Conservation (phyloP, 495 filamentous ascomycete species). For the Saxispiralis lemnorum region DNA sequence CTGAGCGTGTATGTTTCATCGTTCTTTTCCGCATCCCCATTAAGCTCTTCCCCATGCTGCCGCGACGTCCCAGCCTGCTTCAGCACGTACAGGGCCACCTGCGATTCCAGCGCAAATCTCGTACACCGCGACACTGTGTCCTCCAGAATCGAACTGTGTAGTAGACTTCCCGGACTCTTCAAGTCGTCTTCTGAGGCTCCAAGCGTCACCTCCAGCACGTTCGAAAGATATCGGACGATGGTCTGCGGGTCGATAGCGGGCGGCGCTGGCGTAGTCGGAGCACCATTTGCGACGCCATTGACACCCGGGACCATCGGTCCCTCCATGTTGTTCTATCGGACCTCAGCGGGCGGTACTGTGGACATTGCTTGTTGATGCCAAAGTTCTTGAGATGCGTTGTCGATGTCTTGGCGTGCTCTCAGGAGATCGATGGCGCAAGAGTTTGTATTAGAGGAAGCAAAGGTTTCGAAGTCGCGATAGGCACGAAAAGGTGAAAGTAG, state of each 20-base stretch:
- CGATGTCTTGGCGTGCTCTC: no score
- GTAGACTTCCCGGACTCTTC: constrained; percentile 58
- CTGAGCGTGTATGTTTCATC: constrained; percentile 55
- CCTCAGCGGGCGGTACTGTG: not conserved
- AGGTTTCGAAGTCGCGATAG: no score
- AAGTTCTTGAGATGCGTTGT: not conserved
- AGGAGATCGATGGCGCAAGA: no score
- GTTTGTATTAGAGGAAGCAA: no score
- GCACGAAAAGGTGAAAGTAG: no score
- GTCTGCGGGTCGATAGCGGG: constrained; percentile 37
- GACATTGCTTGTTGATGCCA: not conserved
- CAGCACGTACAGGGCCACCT: constrained; percentile 74
- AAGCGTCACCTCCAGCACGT: constrained; percentile 65
- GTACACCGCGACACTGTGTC: constrained; percentile 78
- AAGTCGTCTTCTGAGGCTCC: constrained; percentile 70
- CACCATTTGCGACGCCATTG: constrained; percentile 19
- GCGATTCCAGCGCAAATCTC: constrained; percentile 73
- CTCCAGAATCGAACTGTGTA: constrained; percentile 47
- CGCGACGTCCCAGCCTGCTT: constrained; percentile 51
- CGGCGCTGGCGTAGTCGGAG: constrained; percentile 24
- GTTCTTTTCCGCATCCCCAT: constrained; percentile 11
- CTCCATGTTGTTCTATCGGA: constrained; percentile 20
- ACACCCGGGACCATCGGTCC: constrained; percentile 22
- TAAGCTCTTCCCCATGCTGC: constrained; percentile 25
- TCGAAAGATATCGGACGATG: constrained; percentile 62